Base-by-base conservation (phyloP, 1,284 basidiomycete genomes). In the Takashimella tepidaria region DNA sequence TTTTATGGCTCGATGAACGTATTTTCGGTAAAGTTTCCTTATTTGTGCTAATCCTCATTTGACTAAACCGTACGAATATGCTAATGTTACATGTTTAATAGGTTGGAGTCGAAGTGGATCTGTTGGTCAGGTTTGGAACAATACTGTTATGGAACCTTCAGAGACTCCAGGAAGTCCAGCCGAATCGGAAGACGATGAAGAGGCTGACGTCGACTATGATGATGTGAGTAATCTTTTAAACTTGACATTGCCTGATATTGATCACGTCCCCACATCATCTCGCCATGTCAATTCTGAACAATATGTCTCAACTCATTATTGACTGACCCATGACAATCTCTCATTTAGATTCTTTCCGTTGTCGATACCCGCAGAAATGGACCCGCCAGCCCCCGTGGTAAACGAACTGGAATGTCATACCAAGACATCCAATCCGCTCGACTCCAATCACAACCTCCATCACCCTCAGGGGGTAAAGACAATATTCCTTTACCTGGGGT, bases 131-230 rank as follows among this genome's bases (percentile, higher is more conserved):
- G 72, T 72, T 0, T 75, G 73, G 73, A 62, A 61, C 41, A 60
- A 56, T 16, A 62, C 63, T 31, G 70, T 63, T 23, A 54, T 60
- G 43, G 53, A 55, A n/a, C 59, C 64, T 16, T 68, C 61, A 5
- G 63, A 70, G 47, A 63, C 61, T 0, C 70, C 68, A 26, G 63
- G 58, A n/a, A 68, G 64, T 51, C 74, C 68, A 13, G 65, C 57
- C 22, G 77, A 77, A 26, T 72, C 72, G 27, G 76, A 76, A 47
- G 66, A 64, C 10, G 75, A 77, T 50, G 66, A 69, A 49, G 74
- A 76, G 47, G 76, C 75, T 4, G 74, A 77, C 54, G 74, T 77
- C 22, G 78, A 79, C 56, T 79, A 79, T 55, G 78, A 79, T 60
- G 78, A 79, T 63, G 77, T 76, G 31, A 58, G 64, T 59, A 42